A percentile compares a stretch with the other conserved stretches of the same genome.
Evolutionary conservation across 2,329 filamentous ascomycete species (phyloP).

Genomic region (Microdochium bolleyi): DNA sequence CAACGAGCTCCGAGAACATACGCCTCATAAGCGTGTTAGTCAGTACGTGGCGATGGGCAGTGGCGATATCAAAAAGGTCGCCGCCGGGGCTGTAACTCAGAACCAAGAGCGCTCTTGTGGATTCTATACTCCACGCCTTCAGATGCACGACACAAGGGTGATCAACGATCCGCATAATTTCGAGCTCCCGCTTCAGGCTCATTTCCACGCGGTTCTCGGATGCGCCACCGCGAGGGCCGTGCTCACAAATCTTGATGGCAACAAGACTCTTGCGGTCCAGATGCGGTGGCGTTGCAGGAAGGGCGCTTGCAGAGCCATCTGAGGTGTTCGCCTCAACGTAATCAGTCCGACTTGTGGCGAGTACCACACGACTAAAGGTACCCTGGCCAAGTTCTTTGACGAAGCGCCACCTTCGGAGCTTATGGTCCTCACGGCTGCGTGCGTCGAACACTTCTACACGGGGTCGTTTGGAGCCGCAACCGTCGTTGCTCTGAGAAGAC

Average conservation of each 20-base stretch:
- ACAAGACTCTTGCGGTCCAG: slow-evolving; percentile 74
- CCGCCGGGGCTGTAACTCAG: slow-evolving; percentile 90
- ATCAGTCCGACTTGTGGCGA: slow-evolving; percentile 72
- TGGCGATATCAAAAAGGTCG: slow-evolving; percentile 90
- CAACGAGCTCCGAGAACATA: slow-evolving; percentile 84
- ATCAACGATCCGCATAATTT: slow-evolving; percentile 81
- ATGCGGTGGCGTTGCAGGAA: slow-evolving; percentile 17
- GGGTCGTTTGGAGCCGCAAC: slow-evolving; percentile 31
- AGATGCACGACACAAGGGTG: slow-evolving; percentile 88
- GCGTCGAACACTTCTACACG: slow-evolving; percentile 62
- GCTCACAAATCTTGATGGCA: slow-evolving; percentile 91
- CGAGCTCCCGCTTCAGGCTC: slow-evolving; percentile 87
- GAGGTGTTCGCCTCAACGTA: slow-evolving; percentile 35
- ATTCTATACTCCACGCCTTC: slow-evolving; percentile 84
- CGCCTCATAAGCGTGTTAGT: slow-evolving; percentile 65
- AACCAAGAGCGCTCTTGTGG: slow-evolving; percentile 74
- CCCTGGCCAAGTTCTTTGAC: slow-evolving; percentile 80
- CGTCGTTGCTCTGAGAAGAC: slow-evolving; percentile 44
- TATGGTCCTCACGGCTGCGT: slow-evolving; percentile 56
- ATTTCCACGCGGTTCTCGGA: slow-evolving; percentile 91
- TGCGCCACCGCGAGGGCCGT: slow-evolving; percentile 86
- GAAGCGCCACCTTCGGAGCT: slow-evolving; percentile 70
- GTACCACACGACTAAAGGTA: slow-evolving; percentile 89
- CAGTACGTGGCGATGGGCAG: slow-evolving; percentile 59
- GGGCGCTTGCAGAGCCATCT: slow-evolving; percentile 25